These are phyloP conservation scores for Monosporascus sp. DNA, from an alignment of 2,329 filamentous ascomycete genomes.

Conservation along the genomic window DNA sequence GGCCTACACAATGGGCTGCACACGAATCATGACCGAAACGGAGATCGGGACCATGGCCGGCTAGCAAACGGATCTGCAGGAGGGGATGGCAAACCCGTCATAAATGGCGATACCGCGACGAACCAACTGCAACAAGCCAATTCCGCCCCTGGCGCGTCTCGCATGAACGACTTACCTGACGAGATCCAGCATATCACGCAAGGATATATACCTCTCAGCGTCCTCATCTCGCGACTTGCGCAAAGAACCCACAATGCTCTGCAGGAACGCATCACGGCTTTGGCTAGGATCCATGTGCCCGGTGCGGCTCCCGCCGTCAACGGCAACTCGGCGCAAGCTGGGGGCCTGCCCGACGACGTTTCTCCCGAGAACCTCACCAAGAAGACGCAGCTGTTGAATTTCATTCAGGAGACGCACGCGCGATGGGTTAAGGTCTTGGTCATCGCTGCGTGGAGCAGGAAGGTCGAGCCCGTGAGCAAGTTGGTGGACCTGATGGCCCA, in stretches of 20 bases:
- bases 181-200: constrained; percentile 67
- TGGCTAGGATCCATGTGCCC: constrained; percentile 63
- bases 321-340: constrained; percentile 38
- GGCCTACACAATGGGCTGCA: constrained; percentile 47
- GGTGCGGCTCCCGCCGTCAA: constrained; percentile 40
- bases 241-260: constrained; percentile 80
- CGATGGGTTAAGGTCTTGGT: constrained; percentile 93
- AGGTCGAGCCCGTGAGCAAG: constrained; percentile 72
- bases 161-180: constrained; percentile 54
- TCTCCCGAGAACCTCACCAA: constrained; percentile 66
- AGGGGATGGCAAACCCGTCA: constrained; percentile 26
- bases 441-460: constrained; percentile 82
- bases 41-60: constrained; percentile 45
- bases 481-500: constrained; percentile 83
- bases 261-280: constrained; percentile 60
- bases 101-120: constrained; percentile 14
- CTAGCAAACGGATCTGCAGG: constrained; percentile 21
- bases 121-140: constrained; percentile 18
- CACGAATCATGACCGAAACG: constrained; percentile 48
- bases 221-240: constrained; percentile 70
- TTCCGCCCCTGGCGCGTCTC: constrained; percentile 19
- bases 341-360: constrained; percentile 44
- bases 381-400: constrained; percentile 69
- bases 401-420: constrained; percentile 71
- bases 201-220: constrained; percentile 70